These are phyloP conservation scores for slime mould (Dictyostelium discoideum) DNA, from an alignment of 78 protist species.

Conservation along the genomic window dicty_2.7 NC_007089.4:2118501-2119000, in stretches of 20 bases:
- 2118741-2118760: neutral
- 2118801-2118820: constrained; percentile 74
- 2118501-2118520: neutral
- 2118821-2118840: constrained; percentile 75
- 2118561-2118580: too few species aligned
- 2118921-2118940: neutral
- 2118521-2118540: constrained; percentile 6
- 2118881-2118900: neutral
- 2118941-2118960: neutral
- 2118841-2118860: constrained; percentile 12
- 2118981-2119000: neutral
- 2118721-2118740: constrained; percentile 8
- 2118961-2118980: neutral
- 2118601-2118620: neutral
- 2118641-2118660: constrained; percentile 18
- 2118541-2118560: neutral
- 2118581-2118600: neutral
- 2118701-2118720: constrained; percentile 66
- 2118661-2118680: constrained; percentile 40
- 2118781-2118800: constrained; percentile 65
- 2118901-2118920: constrained; percentile 17
- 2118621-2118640: neutral
- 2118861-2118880: constrained; percentile 45
- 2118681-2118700: constrained; percentile 20
- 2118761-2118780: constrained; percentile 43